phyloP scores from a whole-genome alignment of 768 basidiomycete genomes.

The Steccherinum ochraceum region DNA sequence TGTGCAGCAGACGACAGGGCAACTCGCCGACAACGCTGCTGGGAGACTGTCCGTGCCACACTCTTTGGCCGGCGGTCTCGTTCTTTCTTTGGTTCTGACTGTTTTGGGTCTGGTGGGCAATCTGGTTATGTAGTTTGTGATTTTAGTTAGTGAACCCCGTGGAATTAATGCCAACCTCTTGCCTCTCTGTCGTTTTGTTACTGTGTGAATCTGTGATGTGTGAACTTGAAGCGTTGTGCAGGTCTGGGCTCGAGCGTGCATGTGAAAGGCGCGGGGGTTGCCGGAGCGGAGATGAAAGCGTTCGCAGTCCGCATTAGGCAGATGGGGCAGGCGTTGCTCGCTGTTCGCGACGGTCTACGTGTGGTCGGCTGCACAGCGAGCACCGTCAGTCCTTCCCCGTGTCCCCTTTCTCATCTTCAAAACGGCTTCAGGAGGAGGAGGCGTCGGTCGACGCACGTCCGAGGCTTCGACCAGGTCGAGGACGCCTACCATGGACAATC shows the following conservation, averaged over 20 bases:
- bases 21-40: slow-evolving; percentile 8
- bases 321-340: slow-evolving; percentile 11
- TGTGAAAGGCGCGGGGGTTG: not conserved
- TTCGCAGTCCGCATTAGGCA: slow-evolving; percentile 10
- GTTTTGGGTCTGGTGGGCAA: slow-evolving; percentile 6
- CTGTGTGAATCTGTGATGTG: not conserved
- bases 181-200: not conserved
- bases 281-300: slow-evolving; percentile 9
- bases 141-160: not conserved
- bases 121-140: not conserved
- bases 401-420: slow-evolving; percentile 17
- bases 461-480: slow-evolving; percentile 33
- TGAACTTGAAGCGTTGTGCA: not conserved
- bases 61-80: not conserved
- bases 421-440: slow-evolving; percentile 31
- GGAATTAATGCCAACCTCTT: too few relatives aligned
- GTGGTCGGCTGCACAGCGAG: slow-evolving; percentile 14
- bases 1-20: slow-evolving; percentile 5
- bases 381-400: slow-evolving; percentile 9
- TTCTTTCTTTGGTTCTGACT: slow-evolving; percentile 4
- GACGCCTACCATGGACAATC: slow-evolving; percentile 80
- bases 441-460: slow-evolving; percentile 28
- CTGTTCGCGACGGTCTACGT: slow-evolving; percentile 24
- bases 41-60: slow-evolving; percentile 4
- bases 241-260: not conserved